Evolutionary conservation across 768 basidiomycete species (phyloP).

Genomic region (Boletus barrowsii): DNA sequence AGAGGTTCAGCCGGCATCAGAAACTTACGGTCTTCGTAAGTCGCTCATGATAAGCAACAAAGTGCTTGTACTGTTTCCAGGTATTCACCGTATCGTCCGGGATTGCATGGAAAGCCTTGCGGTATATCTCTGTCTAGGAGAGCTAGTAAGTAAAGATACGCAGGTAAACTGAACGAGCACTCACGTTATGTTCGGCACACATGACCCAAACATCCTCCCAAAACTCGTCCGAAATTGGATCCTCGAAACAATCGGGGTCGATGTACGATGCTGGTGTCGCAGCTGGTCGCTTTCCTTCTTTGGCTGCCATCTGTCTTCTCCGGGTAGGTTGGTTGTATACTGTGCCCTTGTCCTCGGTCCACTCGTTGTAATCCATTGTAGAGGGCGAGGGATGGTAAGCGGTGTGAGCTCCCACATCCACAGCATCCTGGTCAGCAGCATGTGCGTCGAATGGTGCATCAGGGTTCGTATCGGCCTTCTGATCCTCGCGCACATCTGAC

Average conservation of each 20-base stretch:
- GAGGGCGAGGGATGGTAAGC: conserved; percentile 49
- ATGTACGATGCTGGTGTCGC: conserved; percentile 68
- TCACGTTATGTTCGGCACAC: conserved; percentile 83
- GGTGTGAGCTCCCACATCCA: conserved; percentile 36
- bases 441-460: conserved; percentile 29
- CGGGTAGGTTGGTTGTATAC: conserved; percentile 48
- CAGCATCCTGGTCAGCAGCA: conserved; percentile 42
- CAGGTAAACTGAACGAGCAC: conserved; percentile 26
- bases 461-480: background rate
- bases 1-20: background rate
- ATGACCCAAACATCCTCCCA: conserved; percentile 91
- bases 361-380: conserved; percentile 42
- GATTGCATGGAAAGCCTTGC: conserved; percentile 90
- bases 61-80: conserved; percentile 96
- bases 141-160: background rate
- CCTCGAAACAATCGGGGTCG: conserved; percentile 77
- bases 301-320: conserved; percentile 57
- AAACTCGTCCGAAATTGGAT: conserved; percentile 83
- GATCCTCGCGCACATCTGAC: conserved; percentile 17
- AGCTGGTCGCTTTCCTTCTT: conserved; percentile 54
- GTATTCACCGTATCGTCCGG: conserved; percentile 92
- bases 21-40: conserved; percentile 61
- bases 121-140: conserved; percentile 85
- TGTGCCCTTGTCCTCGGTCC: conserved; percentile 47
- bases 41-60: conserved; percentile 70